Evolutionary conservation across 345 rosid species (phyloP).

Genomic region (Gossypium sturtianum): DNA sequence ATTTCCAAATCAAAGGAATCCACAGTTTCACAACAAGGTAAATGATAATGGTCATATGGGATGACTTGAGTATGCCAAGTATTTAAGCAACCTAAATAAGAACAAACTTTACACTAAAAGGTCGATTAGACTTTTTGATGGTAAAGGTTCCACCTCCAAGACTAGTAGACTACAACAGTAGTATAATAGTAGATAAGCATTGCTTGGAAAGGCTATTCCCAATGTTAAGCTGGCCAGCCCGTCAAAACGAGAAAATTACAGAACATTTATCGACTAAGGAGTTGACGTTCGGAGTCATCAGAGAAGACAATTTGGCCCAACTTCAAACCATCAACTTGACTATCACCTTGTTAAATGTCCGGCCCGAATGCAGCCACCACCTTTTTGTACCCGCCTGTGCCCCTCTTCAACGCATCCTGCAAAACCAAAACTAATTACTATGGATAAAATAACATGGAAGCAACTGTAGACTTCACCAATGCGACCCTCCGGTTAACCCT

Average conservation of each 20-base stretch:
- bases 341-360: conserved; percentile 44
- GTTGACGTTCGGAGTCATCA: conserved; percentile 65
- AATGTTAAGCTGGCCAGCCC: too few relatives aligned
- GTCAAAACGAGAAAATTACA: neutral
- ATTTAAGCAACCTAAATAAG: too few relatives aligned
- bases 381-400: conserved; percentile 53
- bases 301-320: conserved; percentile 82
- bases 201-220: too few relatives aligned
- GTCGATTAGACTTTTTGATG: too few relatives aligned
- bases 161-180: too few relatives aligned
- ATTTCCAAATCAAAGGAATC: neutral
- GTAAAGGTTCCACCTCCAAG: too few relatives aligned
- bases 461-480: conserved; percentile 81
- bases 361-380: conserved; percentile 57
- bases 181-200: too few relatives aligned
- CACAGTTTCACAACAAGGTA: neutral
- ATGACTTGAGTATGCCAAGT: too few relatives aligned
- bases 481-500: conserved; percentile 84
- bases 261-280: conserved; percentile 55
- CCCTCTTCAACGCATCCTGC: conserved; percentile 61
- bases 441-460: conserved; percentile 43
- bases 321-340: conserved; percentile 64
- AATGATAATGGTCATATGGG: too few relatives aligned
- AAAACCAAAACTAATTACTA: neutral
- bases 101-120: too few relatives aligned